A percentile compares a stretch with the other conserved stretches of the same genome.
These are phyloP conservation scores for Citrus trifoliata DNA, from an alignment of 345 rosid species.

Conservation along the genomic window DNA sequence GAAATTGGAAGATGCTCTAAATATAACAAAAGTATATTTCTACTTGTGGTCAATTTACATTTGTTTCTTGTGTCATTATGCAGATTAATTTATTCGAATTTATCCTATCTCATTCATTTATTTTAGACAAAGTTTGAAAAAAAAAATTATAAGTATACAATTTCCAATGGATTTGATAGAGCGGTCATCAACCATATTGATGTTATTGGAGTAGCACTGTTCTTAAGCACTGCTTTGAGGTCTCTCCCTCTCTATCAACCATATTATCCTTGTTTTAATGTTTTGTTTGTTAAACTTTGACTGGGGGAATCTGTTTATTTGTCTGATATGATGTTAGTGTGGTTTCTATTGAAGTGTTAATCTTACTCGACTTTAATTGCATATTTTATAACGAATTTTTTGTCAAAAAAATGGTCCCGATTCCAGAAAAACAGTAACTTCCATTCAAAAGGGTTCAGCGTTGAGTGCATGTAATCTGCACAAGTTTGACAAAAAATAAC, in stretches of 20 bases:
- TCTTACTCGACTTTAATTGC: too few relatives aligned
- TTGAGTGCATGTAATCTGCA: too few relatives aligned
- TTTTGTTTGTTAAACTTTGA: neutral
- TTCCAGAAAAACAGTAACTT: too few relatives aligned
- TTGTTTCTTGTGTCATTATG: too few relatives aligned
- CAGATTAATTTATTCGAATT: too few relatives aligned
- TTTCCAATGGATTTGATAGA: conserved; percentile 58
- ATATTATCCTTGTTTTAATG: neutral
- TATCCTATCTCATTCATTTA: neutral
- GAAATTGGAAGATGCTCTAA: too few relatives aligned
- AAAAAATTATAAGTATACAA: neutral
- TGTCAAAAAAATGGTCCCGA: too few relatives aligned
- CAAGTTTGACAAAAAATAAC: too few relatives aligned
- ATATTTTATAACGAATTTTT: too few relatives aligned
- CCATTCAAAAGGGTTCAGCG: too few relatives aligned
- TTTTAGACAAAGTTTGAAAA: neutral
- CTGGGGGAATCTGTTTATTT: neutral
- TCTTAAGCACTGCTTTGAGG: conserved; percentile 88
- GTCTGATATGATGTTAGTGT: neutral
- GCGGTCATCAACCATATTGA: conserved; percentile 72
- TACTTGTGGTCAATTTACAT: too few relatives aligned
- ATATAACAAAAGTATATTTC: too few relatives aligned
- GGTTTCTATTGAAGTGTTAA: neutral
- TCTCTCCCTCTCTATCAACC: conserved; percentile 18
- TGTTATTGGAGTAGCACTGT: conserved; percentile 85